phyloP scores from a whole-genome alignment of 441 rosid species.

The Erodium texanum region DNA sequence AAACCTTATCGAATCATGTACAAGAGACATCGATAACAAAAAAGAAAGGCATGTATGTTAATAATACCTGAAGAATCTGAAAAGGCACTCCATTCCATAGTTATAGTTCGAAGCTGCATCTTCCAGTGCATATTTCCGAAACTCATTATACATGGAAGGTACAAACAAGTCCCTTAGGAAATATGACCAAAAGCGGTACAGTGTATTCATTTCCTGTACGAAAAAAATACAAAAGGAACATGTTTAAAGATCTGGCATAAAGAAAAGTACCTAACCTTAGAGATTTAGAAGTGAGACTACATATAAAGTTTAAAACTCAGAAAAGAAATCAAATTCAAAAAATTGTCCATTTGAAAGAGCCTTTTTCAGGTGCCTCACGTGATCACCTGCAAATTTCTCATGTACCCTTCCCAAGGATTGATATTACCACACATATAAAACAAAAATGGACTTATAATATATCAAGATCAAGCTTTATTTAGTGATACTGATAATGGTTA shows the following conservation, averaged over 20 bases:
- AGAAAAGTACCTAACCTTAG: not conserved
- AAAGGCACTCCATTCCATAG: conserved; percentile 90
- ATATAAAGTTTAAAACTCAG: not conserved
- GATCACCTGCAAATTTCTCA: conserved; percentile 5
- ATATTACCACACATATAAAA: not conserved
- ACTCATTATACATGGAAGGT: conserved; percentile 78
- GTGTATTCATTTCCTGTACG: conserved; percentile 94
- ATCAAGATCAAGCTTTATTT: not conserved
- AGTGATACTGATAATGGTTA: not conserved
- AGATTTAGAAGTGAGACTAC: not conserved
- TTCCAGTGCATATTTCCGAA: conserved; percentile 69
- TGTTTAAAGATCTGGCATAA: conserved; percentile 1
- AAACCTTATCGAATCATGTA: too few relatives aligned
- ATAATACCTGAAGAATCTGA: conserved; percentile 87
- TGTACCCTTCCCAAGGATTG: not conserved
- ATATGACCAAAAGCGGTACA: conserved; percentile 91
- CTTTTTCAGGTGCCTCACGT: not conserved
- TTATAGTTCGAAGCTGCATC: conserved; percentile 75
- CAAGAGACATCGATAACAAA: too few relatives aligned
- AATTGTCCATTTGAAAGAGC: not conserved
- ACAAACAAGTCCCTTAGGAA: conserved; percentile 75
- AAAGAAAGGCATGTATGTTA: conserved; percentile 4
- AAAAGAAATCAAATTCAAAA: not conserved
- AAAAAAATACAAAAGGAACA: conserved; percentile 11
- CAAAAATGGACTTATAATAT: too few relatives aligned